Evolutionary conservation across 2,329 filamentous ascomycete species (phyloP), one percentile per base, ranked within the genome.

Genomic region (Ustulina deusta): DNA sequence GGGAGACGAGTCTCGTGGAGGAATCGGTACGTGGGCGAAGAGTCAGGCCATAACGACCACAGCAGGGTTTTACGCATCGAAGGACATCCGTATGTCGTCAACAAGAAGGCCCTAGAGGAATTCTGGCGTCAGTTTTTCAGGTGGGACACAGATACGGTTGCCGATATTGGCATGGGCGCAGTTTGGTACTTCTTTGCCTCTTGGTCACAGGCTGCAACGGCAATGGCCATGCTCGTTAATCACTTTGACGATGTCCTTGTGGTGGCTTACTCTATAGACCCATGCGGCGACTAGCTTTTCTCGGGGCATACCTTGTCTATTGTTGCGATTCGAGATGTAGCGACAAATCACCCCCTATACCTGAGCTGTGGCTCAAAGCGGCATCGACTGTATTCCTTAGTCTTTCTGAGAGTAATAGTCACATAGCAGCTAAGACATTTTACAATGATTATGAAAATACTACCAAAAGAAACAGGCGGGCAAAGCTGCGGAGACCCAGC

Each of bases 51-150:
- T n/a, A 15, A 22, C 2, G 49, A 29, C 46, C 32, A 11, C 4
- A 61, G 56, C 11, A 44, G 63, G 17, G 42, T 54, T 11, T 40
- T 65, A 3, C 15, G 63, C 7, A 65, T 61, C 22, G 2, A 1
- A 2, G 49, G 49, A 1, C 40, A 22, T 1, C 15, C 4, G 0
- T 32, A 48, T 17, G 48, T 65, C 40, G 56, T 61, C 22, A 61
- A 49, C 42, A 29, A 11, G 27, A 2, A 1, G 0, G 55, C 3
- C n/a, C 22, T 49, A 7, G 48, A 56, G 42, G 10, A 10, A 5
- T 61, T 65, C 32, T 65, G 56, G 57, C 5, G 27, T 10, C 1
- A n/a, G n/a, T n/a, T n/a, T n/a, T n/a, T n/a, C n/a, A n/a, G n/a
- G n/a, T n/a, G n/a, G n/a, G n/a, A n/a, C n/a, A n/a, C n/a, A n/a